Base-by-base conservation (phyloP, 2,329 filamentous ascomycete genomes). In the Neopestalotiopsis sp. region DNA sequence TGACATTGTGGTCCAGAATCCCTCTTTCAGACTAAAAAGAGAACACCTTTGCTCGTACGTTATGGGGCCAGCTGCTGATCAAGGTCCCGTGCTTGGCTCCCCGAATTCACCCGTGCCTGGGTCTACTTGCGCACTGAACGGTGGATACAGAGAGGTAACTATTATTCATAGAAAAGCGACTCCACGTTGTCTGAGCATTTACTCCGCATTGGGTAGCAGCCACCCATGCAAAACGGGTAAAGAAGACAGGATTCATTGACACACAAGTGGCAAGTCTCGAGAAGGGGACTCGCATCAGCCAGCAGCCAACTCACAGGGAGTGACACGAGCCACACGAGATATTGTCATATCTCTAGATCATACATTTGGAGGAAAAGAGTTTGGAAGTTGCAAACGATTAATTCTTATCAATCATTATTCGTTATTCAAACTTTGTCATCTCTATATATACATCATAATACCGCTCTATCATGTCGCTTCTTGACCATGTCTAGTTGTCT, bases 381-480 rank as follows among this genome's bases (percentile, higher is more conserved):
- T 14, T 7, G 14, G 2, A 6, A 59, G n/a, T 59, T 12, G 13
- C 1, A 17, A n/a, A 1, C n/a, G 57, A 28, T 14, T 0, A 14
- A 24, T 59, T 24, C 57, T 30, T 30, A 17, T 30, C 24, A 38
- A 62, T 62, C 59, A 62, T 62, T 40, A 62, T 38, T 62, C 59
- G 59, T 62, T 62, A 62, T 62, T 62, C 1, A 34, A 62, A 5
- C 34, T 38, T 14, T 40, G 32, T 40, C 59, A 62, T 62, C 57
- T 59, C 57, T 40, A 62, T 61, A 61, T 61, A 62, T 30, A 62
- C 34, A 62, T 62, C 59, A 28, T 59, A 30, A 34, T 17, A 62
- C 12, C 59, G 10, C 45, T 17, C 17, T 20, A 52, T 52, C 45
- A 52, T 52, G 45, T 20, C 45, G 14, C 20, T 52, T 7, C 20